Conservation (phyloP, 2,329 filamentous ascomycete species). For the Pseudocercospora fuligena region DNA sequence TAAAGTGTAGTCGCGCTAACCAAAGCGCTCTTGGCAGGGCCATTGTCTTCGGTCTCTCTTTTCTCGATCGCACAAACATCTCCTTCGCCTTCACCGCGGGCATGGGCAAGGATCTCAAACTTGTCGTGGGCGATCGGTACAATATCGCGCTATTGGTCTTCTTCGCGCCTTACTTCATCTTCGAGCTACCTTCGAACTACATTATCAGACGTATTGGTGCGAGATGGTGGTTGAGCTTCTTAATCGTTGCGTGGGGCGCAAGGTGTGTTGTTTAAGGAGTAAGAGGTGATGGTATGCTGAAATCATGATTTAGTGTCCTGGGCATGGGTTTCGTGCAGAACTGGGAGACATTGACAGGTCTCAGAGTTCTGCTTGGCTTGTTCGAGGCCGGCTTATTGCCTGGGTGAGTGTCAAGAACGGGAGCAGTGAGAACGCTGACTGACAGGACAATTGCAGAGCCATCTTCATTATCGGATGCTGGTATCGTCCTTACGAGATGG, state of each 20-base stretch:
- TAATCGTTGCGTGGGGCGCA: slow-evolving; percentile 11
- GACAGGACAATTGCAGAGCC: not conserved
- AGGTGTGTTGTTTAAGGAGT: not conserved
- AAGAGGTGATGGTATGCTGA: not conserved
- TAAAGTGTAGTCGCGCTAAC: not conserved
- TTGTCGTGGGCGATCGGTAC: slow-evolving; percentile 10
- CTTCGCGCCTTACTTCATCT: slow-evolving; percentile 16
- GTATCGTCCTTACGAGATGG: slow-evolving; percentile 14
- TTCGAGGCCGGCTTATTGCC: slow-evolving; percentile 17
- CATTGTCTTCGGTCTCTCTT: slow-evolving; percentile 57
- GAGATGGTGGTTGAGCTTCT: slow-evolving; percentile 7
- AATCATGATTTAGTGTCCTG: slow-evolving; percentile 1
- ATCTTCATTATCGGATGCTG: slow-evolving; percentile 14
- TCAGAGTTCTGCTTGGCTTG: slow-evolving; percentile 8
- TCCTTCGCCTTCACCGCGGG: slow-evolving; percentile 60
- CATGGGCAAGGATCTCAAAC: slow-evolving; percentile 15
- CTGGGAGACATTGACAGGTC: slow-evolving; percentile 10
- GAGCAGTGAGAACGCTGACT: not conserved
- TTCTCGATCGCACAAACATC: slow-evolving; percentile 80
- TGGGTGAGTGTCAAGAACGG: not conserved
- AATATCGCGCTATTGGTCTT: slow-evolving; percentile 17
- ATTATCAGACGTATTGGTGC: slow-evolving; percentile 13
- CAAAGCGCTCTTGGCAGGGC: not conserved
- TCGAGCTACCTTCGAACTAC: slow-evolving; percentile 12
- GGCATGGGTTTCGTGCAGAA: slow-evolving; percentile 14